A percentile compares a stretch with the other conserved stretches of the same genome.
phyloP scores from a whole-genome alignment of 768 basidiomycete genomes.

The Fomitopsis serialis region DNA sequence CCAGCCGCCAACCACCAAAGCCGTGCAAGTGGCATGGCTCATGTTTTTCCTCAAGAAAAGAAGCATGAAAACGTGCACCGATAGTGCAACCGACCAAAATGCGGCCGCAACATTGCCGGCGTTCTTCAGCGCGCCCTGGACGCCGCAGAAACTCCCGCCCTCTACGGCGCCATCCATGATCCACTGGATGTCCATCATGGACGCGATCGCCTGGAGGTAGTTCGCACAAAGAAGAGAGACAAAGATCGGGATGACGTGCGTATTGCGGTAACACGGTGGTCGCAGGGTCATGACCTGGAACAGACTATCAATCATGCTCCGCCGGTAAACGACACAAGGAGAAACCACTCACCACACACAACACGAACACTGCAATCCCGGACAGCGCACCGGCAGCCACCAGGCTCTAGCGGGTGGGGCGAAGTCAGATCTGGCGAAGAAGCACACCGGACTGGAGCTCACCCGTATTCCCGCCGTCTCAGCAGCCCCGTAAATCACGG shows the following conservation, averaged over 20 bases:
- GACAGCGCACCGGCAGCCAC: conserved; percentile 23
- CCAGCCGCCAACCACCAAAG: conserved; percentile 32
- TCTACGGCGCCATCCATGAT: conserved; percentile 19
- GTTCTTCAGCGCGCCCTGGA: conserved; percentile 34
- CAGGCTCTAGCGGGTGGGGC: conserved; percentile 12
- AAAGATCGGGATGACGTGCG: conserved; percentile 24
- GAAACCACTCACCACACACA: conserved; percentile 14
- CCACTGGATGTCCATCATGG: conserved; percentile 27
- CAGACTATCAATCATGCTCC: background rate
- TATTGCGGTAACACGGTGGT: conserved; percentile 12
- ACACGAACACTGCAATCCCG: conserved; percentile 18
- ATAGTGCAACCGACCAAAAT: conserved; percentile 33
- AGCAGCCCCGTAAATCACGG: conserved; percentile 5
- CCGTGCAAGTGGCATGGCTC: conserved; percentile 6
- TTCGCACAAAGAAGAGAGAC: conserved; percentile 28
- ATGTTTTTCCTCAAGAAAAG: conserved; percentile 33
- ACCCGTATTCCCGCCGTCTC: conserved; percentile 10
- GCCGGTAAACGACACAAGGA: background rate
- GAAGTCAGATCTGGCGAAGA: background rate
- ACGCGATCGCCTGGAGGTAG: conserved; percentile 27
- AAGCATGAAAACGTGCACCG: conserved; percentile 30
- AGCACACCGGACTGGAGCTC: background rate
- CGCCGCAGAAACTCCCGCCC: conserved; percentile 20
- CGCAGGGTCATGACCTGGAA: conserved; percentile 17
- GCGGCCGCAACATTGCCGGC: conserved; percentile 39